Percentiles rank a stretch among this genome's conserved stretches.
Conservation (phyloP, 2,329 filamentous ascomycete genomes). For the Penicillium paneum region DNA sequence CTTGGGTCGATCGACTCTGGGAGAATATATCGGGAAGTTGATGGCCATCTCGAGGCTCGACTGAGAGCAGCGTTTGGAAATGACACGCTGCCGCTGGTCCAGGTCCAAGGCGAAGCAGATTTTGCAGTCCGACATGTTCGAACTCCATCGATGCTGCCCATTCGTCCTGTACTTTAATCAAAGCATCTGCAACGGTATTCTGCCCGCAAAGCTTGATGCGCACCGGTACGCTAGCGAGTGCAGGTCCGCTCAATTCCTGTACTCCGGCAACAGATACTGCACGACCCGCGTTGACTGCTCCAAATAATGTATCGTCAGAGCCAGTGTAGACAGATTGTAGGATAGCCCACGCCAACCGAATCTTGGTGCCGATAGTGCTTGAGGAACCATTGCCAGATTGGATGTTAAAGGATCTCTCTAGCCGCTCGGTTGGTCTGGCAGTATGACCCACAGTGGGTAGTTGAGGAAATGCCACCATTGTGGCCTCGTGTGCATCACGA, state of each 20-base stretch:
- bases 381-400: too few species aligned
- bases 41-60: constrained; percentile 12
- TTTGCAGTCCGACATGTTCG: constrained; percentile 18
- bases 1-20: too few species aligned
- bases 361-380: constrained; percentile 8
- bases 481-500: too few species aligned
- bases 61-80: constrained; percentile 18
- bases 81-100: constrained; percentile 17
- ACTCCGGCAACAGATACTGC: constrained; percentile 7
- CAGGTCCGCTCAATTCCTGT: constrained; percentile 11
- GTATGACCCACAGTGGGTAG: too few species aligned
- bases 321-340: constrained; percentile 13
- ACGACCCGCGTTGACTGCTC: constrained; percentile 10
- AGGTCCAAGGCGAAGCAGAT: constrained; percentile 13
- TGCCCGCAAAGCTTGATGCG: neutral
- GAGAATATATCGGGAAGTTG: too few species aligned
- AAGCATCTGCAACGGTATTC: neutral
- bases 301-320: constrained; percentile 11
- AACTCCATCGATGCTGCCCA: constrained; percentile 12
- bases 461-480: too few species aligned
- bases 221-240: constrained; percentile 9
- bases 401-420: too few species aligned
- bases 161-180: constrained; percentile 4
- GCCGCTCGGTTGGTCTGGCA: too few species aligned
- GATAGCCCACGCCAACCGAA: constrained; percentile 14